Evolutionary conservation across 1,139 yeast genomes (phyloP).

Genomic region (Saccharomyces hybrid): DNA sequence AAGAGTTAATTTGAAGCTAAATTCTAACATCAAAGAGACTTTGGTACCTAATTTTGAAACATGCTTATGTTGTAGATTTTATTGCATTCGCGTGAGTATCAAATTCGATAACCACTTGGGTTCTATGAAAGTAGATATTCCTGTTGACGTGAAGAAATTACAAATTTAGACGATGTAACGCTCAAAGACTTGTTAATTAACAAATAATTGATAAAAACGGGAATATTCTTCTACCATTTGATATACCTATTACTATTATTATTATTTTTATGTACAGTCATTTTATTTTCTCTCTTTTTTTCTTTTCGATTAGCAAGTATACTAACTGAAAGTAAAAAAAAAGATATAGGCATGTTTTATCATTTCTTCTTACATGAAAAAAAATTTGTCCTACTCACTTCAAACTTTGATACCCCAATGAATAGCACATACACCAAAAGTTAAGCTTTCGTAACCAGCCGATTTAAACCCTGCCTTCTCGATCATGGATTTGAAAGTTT

Average conservation of each 20-base stretch:
- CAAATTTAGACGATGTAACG: constrained; percentile 1
- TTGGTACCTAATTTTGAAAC: constrained; percentile 53
- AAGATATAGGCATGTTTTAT: neutral
- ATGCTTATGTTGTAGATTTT: constrained; percentile 47
- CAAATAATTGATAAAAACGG: neutral
- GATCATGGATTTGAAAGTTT: constrained; percentile 84
- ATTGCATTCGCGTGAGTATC: constrained; percentile 35
- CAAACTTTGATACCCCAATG: constrained; percentile 87
- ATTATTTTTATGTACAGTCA: neutral
- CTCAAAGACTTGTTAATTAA: neutral
- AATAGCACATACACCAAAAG: constrained; percentile 95
- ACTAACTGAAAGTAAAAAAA: neutral
- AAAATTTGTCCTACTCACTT: no score
- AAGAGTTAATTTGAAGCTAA: constrained; percentile 27
- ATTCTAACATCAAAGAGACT: constrained; percentile 34
- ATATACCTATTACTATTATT: neutral
- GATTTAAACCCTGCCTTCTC: constrained; percentile 93
- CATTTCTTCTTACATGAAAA: no score
- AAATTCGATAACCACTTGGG: constrained; percentile 31
- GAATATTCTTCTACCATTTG: neutral
- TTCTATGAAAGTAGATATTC: constrained; percentile 30
- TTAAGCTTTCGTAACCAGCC: constrained; percentile 85
- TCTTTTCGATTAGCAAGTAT: neutral
- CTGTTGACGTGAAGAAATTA: constrained; percentile 33
- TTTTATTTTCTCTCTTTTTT: constrained; percentile 1